Evolutionary conservation across 768 basidiomycete genomes (phyloP).

Genomic region (Lentinula guzmanii): DNA sequence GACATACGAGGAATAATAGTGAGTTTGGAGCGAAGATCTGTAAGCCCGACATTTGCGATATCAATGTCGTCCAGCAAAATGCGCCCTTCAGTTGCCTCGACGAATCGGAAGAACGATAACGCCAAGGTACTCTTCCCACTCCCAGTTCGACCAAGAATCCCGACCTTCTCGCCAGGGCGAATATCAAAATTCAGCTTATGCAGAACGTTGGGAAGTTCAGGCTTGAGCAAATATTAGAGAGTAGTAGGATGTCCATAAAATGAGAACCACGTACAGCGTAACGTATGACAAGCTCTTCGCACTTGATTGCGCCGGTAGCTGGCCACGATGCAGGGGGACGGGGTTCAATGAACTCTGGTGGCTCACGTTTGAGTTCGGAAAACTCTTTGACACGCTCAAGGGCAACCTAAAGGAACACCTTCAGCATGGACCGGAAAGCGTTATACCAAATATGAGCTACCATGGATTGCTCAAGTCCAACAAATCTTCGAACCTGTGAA

Average conservation of each 20-base stretch:
- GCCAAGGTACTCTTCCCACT: constrained; percentile 81
- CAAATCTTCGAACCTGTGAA: constrained; percentile 65
- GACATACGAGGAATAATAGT: constrained; percentile 71
- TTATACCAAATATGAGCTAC: constrained; percentile 28
- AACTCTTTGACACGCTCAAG: constrained; percentile 91
- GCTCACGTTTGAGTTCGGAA: constrained; percentile 71
- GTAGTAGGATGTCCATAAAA: neutral
- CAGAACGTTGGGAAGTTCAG: constrained; percentile 81
- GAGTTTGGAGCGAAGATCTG: constrained; percentile 70
- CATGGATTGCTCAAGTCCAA: constrained; percentile 90
- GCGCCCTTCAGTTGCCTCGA: constrained; percentile 75
- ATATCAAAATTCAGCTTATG: constrained; percentile 75
- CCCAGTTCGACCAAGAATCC: constrained; percentile 67
- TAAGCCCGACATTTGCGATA: constrained; percentile 73
- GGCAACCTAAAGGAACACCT: constrained; percentile 47
- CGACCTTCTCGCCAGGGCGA: constrained; percentile 70
- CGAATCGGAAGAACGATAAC: constrained; percentile 83
- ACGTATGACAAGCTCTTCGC: constrained; percentile 70
- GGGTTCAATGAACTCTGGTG: constrained; percentile 81
- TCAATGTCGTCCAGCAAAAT: constrained; percentile 78
- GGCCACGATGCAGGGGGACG: constrained; percentile 83
- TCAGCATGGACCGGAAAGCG: neutral
- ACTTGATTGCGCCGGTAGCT: constrained; percentile 56
- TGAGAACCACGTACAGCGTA: constrained; percentile 53
- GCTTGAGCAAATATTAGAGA: constrained; percentile 32